Evolutionary conservation across 2,329 filamentous ascomycete genomes (phyloP).

Genomic region (Ambrosiella xylebori): DNA sequence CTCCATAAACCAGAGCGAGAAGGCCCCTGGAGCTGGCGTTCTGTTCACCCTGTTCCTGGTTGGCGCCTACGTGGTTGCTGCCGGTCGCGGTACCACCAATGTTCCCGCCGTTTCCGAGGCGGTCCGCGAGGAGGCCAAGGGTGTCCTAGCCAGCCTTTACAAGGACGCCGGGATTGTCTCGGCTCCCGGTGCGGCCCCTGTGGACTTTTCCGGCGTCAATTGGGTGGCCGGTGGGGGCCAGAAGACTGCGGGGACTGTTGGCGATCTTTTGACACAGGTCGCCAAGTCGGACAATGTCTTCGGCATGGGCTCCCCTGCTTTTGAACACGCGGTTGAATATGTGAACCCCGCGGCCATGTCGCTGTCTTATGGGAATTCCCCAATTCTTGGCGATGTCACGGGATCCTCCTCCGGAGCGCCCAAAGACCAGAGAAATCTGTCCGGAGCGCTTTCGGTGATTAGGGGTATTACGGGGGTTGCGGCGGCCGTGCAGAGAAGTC

Average conservation of each 20-base stretch:
- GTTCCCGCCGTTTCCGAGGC: conserved; percentile 68
- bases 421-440: conserved; percentile 11
- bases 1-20: conserved; percentile 30
- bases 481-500: conserved; percentile 80
- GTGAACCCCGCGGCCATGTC: conserved; percentile 66
- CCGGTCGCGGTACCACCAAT: conserved; percentile 36
- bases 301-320: conserved; percentile 58
- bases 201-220: neutral
- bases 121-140: conserved; percentile 59
- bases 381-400: conserved; percentile 27
- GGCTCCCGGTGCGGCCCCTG: neutral
- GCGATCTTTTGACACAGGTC: conserved; percentile 10
- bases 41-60: conserved; percentile 93
- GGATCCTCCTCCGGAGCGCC: neutral
- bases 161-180: conserved; percentile 53
- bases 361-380: conserved; percentile 20
- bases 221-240: too few relatives aligned
- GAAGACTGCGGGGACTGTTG: too few relatives aligned
- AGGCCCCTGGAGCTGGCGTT: conserved; percentile 39
- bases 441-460: conserved; percentile 47
- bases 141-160: conserved; percentile 63
- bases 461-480: conserved; percentile 55
- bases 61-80: conserved; percentile 88
- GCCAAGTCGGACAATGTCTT: conserved; percentile 41
- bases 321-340: conserved; percentile 69